Evolutionary conservation across 2,329 filamentous ascomycete species (phyloP).

Genomic region (Talaromyces sp.): DNA sequence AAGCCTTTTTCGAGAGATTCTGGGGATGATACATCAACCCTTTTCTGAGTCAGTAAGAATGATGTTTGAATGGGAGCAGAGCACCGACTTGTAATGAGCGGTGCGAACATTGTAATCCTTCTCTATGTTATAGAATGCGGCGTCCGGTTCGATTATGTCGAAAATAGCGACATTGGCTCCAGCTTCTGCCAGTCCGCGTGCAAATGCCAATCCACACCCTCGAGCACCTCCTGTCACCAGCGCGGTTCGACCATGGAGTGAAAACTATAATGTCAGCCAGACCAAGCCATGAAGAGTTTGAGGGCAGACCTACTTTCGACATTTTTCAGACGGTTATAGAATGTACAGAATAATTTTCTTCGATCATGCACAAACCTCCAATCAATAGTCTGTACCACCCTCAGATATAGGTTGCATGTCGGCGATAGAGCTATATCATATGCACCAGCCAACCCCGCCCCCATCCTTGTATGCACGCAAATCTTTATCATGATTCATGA

Average conservation of each 20-base stretch:
- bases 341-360: background rate
- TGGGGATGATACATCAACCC: conserved; percentile 38
- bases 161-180: conserved; percentile 49
- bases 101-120: conserved; percentile 45
- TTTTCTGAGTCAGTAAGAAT: background rate
- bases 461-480: background rate
- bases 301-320: background rate
- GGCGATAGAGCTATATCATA: background rate
- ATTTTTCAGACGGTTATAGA: background rate
- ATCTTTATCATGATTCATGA: background rate
- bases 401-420: background rate
- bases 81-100: conserved; percentile 39
- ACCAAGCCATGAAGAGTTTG: background rate
- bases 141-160: conserved; percentile 44
- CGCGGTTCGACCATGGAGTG: conserved; percentile 49
- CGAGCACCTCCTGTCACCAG: conserved; percentile 50
- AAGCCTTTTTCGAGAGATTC: conserved; percentile 27
- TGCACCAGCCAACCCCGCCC: background rate
- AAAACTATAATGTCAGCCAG: conserved; percentile 41
- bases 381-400: background rate
- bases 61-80: conserved; percentile 2
- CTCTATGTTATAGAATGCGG: conserved; percentile 42
- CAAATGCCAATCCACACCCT: conserved; percentile 49
- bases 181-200: conserved; percentile 47
- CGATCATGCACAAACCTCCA: background rate